phyloP scores from a whole-genome alignment of 352 stramenopile species.

The Phytophthora meadii region DNA sequence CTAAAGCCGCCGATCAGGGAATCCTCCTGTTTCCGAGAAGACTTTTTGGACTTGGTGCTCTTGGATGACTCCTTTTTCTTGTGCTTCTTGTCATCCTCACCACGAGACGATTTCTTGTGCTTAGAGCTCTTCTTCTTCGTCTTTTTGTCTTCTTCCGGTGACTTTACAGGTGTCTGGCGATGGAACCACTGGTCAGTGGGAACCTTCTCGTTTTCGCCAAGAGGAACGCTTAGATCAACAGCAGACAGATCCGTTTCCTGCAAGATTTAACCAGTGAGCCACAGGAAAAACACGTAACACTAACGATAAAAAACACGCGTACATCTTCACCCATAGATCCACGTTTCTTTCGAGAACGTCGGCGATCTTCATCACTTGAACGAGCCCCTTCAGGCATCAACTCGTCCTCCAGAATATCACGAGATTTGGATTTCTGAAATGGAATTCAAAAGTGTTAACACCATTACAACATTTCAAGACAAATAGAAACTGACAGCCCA shows the following conservation, averaged over 20 bases:
- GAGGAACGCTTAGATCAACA: slow-evolving; percentile 80
- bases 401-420: slow-evolving; percentile 72
- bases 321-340: slow-evolving; percentile 46
- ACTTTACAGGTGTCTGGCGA: slow-evolving; percentile 50
- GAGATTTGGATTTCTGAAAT: slow-evolving; percentile 52
- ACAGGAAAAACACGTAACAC: neutral
- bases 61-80: slow-evolving; percentile 55
- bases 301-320: slow-evolving; percentile 14
- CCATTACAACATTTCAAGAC: neutral
- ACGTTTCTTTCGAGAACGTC: slow-evolving; percentile 59
- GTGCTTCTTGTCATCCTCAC: slow-evolving; percentile 47
- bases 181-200: slow-evolving; percentile 86
- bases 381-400: slow-evolving; percentile 80
- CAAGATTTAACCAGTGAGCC: neutral
- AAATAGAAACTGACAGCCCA: slow-evolving; percentile 8
- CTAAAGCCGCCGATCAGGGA: slow-evolving; percentile 54
- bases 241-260: slow-evolving; percentile 76
- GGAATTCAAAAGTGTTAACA: slow-evolving; percentile 1
- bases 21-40: slow-evolving; percentile 32
- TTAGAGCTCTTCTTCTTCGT: slow-evolving; percentile 72
- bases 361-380: slow-evolving; percentile 75
- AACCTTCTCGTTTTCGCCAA: slow-evolving; percentile 79
- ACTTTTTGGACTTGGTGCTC: slow-evolving; percentile 40
- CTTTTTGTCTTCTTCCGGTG: slow-evolving; percentile 59
- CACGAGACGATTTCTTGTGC: slow-evolving; percentile 51